Base-by-base conservation (phyloP, 805 yeast species). In the Yarrowia sp. region DNA sequence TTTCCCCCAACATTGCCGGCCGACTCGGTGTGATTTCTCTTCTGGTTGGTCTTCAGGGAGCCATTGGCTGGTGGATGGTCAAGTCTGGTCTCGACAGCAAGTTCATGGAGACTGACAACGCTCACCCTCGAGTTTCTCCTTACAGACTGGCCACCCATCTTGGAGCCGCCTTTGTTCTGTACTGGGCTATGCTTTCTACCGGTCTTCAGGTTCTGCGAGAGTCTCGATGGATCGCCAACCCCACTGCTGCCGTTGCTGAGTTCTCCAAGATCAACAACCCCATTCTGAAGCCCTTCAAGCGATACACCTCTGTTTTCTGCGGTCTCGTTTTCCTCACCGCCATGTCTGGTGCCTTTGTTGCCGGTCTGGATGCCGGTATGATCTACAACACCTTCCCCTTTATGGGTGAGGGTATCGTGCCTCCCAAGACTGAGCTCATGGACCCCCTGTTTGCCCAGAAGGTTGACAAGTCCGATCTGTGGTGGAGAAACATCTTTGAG, bases 21-120 rank as follows among this genome's bases (percentile, higher is more conserved):
- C 82, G 90, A 69, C 79, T 95, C 14, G 75, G 89, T 18, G 90
- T 90, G 1, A 83, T 95, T 51, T 83, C 96, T 45, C 85, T 82
- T 0, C 78, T 95, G 61, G 81, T 95, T 66, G 99, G 97, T 10
- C 78, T 95, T 55, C 99, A 95, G 79, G 99, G 99, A 63, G 89
- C 87, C 63, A 88, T 95, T 69, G 99, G 99, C 36, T 95, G 99
- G 99, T 95, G 99, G 99, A 95, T 95, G 99, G 99, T 95, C 62
- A 86, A 89, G 71, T 90, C 97, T 9, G 99, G 99, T 35, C 81
- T 95, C 65, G 96, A 92, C 73, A 88, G 88, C 72, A 82, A 87
- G 48, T 88, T 88, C 72, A 79, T 95, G 55, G 83, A 82, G 22
- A 92, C 88, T 69, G 83, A 97, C 74, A 88, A 84, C 51, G 86